Conservation (phyloP, 495 filamentous ascomycete genomes). For the Aspergillus olivimuriae region DNA sequence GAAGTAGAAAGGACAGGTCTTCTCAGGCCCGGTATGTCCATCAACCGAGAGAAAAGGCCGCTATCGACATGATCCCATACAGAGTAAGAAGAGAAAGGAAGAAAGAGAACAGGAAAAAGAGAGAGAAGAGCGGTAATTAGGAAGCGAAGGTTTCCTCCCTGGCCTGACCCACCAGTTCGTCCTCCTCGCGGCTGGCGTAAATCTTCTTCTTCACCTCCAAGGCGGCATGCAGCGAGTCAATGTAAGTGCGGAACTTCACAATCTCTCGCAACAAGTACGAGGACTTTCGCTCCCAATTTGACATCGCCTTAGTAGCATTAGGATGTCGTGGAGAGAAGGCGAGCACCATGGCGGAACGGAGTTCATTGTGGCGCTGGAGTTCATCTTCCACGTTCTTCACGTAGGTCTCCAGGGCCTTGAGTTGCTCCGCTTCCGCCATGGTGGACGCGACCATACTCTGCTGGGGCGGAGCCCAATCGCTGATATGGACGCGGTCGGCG, state of each 20-base stretch:
- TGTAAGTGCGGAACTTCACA: slow-evolving; percentile 92
- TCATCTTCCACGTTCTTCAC: slow-evolving; percentile 84
- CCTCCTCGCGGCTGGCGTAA: slow-evolving; percentile 23
- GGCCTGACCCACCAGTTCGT: too few species aligned
- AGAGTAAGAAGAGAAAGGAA: not conserved
- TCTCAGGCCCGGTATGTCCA: too few species aligned
- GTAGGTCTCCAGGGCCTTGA: slow-evolving; percentile 66
- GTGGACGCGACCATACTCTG: slow-evolving; percentile 82
- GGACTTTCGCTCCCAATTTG: slow-evolving; percentile 95
- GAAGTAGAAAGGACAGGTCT: slow-evolving; percentile 3
- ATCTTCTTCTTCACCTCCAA: slow-evolving; percentile 52
- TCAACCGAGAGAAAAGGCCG: slow-evolving; percentile 9
- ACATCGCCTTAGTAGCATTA: slow-evolving; percentile 76
- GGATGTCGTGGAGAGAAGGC: slow-evolving; percentile 84
- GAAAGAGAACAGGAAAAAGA: slow-evolving; percentile 1
- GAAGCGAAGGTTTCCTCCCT: too few species aligned
- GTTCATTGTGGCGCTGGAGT: slow-evolving; percentile 76
- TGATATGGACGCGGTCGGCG: slow-evolving; percentile 77
- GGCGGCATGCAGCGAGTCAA: slow-evolving; percentile 66
- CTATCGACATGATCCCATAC: slow-evolving; percentile 3
- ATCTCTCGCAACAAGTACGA: slow-evolving; percentile 89
- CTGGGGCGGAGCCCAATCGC: slow-evolving; percentile 88
- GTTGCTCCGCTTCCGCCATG: slow-evolving; percentile 72
- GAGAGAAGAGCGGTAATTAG: not conserved
- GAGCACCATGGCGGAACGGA: slow-evolving; percentile 75